phyloP scores from a whole-genome alignment of 192 early-diverging fungal species.

The Pecoramyces ruminantium region DNA sequence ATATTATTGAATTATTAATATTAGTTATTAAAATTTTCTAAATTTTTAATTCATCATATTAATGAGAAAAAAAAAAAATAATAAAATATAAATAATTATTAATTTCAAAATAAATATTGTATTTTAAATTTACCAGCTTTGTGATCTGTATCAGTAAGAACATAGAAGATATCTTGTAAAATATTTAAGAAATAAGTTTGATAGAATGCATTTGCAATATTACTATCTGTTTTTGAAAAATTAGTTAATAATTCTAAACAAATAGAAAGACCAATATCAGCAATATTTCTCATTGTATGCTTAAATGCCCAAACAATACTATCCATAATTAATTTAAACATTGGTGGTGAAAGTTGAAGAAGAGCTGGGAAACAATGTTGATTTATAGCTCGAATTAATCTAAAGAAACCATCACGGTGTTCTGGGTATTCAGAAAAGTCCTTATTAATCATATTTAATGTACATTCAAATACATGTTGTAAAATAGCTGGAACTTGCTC shows the following conservation, averaged over 20 bases:
- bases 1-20: too few species aligned
- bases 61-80: constrained; percentile 2
- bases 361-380: constrained; percentile 82
- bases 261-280: constrained; percentile 76
- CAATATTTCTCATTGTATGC: constrained; percentile 96
- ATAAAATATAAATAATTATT: too few species aligned
- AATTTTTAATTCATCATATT: background rate
- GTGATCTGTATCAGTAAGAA: constrained; percentile 91
- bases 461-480: constrained; percentile 88
- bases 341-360: constrained; percentile 57
- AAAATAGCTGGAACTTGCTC: constrained; percentile 74
- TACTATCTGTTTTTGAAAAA: constrained; percentile 50
- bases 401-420: constrained; percentile 88
- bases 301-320: constrained; percentile 97
- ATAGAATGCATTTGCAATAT: constrained; percentile 71
- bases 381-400: constrained; percentile 80
- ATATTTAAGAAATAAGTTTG: constrained; percentile 79
- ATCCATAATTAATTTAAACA: constrained; percentile 86
- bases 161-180: constrained; percentile 91
- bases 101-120: too few species aligned
- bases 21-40: too few species aligned
- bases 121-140: constrained; percentile 57
- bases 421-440: constrained; percentile 96
- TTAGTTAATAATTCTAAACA: constrained; percentile 76
- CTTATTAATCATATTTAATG: constrained; percentile 98